Evolutionary conservation across 192 early-diverging fungal genomes (phyloP).

Genomic region (Coemansia sp.): DNA sequence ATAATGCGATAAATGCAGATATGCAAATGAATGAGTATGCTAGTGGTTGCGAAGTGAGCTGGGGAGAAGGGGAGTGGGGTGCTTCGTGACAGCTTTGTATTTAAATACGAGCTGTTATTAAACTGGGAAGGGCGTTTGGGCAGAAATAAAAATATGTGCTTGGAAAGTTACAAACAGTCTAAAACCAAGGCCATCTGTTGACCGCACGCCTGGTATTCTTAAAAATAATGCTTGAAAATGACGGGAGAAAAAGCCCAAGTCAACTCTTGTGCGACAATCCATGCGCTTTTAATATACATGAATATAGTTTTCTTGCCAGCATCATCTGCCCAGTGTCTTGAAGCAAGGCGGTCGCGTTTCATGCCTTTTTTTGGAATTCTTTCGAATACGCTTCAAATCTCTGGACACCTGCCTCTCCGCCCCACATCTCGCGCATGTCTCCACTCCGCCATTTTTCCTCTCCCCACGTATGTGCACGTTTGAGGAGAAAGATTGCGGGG

Average conservation of each 20-base stretch:
- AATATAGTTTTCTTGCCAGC: too few species aligned
- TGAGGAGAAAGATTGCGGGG: neutral
- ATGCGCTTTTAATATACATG: neutral
- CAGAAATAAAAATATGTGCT: neutral
- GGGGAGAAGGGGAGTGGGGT: neutral
- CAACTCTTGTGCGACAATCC: neutral
- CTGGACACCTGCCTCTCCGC: neutral
- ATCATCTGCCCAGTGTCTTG: neutral
- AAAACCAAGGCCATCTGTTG: neutral
- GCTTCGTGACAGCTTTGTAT: neutral
- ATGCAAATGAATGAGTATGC: neutral
- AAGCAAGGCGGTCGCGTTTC: neutral
- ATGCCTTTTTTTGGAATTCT: neutral
- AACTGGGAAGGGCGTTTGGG: neutral
- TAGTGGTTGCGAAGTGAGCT: neutral
- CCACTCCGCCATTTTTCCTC: neutral
- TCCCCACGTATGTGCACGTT: neutral
- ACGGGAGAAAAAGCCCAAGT: neutral
- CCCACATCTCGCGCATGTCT: neutral
- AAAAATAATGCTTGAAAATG: neutral
- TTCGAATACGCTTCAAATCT: neutral
- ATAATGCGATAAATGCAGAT: neutral
- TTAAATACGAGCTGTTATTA: neutral
- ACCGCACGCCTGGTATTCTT: neutral
- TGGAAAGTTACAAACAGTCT: neutral